Conservation (phyloP, 1,284 basidiomycete species). For the Malassezia dermatis region DNA sequence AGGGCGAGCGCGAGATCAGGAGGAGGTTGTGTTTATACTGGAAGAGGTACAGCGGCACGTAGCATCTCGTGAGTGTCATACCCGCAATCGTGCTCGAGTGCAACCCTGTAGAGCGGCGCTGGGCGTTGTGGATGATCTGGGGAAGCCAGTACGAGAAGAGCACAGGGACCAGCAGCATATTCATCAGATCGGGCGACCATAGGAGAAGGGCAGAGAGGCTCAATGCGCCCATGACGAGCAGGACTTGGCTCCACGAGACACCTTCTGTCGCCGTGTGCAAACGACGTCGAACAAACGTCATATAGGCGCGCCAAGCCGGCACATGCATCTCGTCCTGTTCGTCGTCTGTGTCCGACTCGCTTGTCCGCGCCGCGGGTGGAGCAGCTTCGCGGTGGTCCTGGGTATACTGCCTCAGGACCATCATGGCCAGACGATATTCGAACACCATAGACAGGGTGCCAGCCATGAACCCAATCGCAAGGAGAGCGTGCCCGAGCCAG, state of each 20-base stretch:
- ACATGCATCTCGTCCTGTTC: background rate
- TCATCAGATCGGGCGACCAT: background rate
- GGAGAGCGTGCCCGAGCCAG: background rate
- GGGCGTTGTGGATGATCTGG: conserved; percentile 42
- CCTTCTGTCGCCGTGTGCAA: background rate
- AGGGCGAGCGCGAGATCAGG: conserved; percentile 31
- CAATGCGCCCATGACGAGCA: background rate
- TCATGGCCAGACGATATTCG: conserved; percentile 7
- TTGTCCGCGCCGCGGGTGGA: background rate
- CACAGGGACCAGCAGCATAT: conserved; percentile 4
- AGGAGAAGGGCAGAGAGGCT: background rate
- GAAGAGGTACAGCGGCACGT: conserved; percentile 44
- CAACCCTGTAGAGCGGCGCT: conserved; percentile 25
- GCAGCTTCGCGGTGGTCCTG: background rate
- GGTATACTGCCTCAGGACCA: background rate
- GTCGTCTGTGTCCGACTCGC: background rate
- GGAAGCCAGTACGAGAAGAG: conserved; percentile 31
- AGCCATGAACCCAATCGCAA: conserved; percentile 8
- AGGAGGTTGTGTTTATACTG: conserved; percentile 37
- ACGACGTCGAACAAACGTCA: background rate
- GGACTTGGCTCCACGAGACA: background rate
- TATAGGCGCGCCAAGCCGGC: background rate
- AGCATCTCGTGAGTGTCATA: conserved; percentile 37
- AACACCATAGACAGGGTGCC: conserved; percentile 9
- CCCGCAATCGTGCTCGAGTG: conserved; percentile 35